Evolutionary conservation across 2,329 filamentous ascomycete species (phyloP).

Genomic region (Colletotrichum limetticola): DNA sequence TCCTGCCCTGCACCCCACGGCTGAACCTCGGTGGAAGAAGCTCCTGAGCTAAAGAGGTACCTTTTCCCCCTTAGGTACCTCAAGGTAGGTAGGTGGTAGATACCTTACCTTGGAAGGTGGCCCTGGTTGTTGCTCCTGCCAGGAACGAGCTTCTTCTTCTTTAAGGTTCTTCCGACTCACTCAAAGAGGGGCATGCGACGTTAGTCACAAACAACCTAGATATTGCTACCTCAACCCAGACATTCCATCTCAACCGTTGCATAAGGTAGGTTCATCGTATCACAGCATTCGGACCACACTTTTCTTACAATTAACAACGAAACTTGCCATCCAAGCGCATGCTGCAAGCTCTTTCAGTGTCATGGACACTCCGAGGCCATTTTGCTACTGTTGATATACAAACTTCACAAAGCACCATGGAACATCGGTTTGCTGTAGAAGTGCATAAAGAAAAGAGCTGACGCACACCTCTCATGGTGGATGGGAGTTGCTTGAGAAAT

Average conservation of each 20-base stretch:
- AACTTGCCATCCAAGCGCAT: neutral
- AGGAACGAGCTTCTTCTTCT: neutral
- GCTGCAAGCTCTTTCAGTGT: neutral
- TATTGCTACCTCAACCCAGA: neutral
- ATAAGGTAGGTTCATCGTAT: neutral
- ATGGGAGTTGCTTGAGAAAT: neutral
- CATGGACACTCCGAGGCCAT: neutral
- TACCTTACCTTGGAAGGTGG: too few species aligned
- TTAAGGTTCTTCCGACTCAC: neutral
- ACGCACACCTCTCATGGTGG: neutral
- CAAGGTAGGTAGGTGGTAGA: neutral
- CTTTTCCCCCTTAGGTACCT: too few species aligned
- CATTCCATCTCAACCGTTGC: neutral
- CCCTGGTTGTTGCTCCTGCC: neutral
- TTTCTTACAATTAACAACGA: neutral
- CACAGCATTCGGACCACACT: neutral
- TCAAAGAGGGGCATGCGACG: neutral
- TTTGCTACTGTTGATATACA: too few species aligned
- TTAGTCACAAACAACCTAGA: neutral
- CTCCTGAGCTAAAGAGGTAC: neutral
- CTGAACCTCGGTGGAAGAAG: conserved; percentile 5
- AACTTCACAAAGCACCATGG: neutral
- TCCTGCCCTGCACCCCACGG: neutral
- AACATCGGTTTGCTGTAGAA: neutral
- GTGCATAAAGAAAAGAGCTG: neutral